phyloP scores from a whole-genome alignment of 2,329 filamentous ascomycete genomes.

The Nemania sp. region DNA sequence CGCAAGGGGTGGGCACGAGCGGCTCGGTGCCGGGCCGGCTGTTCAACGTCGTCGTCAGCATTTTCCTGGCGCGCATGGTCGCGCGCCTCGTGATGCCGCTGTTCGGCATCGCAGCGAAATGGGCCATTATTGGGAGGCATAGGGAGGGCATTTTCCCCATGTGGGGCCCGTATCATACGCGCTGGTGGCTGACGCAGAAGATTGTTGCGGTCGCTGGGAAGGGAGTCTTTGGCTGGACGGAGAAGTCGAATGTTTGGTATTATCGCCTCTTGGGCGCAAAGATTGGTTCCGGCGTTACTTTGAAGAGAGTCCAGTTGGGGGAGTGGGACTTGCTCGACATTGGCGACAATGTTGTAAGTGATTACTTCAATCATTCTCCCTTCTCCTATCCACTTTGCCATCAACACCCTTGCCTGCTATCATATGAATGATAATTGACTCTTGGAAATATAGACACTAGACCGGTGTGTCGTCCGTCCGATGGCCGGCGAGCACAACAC shows the following conservation, averaged over 20 bases:
- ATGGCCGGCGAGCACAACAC: constrained; percentile 61
- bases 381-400: background rate
- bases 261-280: constrained; percentile 56
- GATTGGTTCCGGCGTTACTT: constrained; percentile 55
- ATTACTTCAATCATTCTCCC: background rate
- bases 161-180: constrained; percentile 61
- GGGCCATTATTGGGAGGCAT: constrained; percentile 58
- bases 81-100: constrained; percentile 49
- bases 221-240: constrained; percentile 48
- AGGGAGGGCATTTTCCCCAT: constrained; percentile 59
- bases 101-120: constrained; percentile 55
- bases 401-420: too few relatives aligned
- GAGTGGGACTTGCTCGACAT: constrained; percentile 62
- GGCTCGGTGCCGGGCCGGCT: constrained; percentile 48
- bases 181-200: constrained; percentile 63
- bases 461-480: constrained; percentile 52
- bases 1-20: constrained; percentile 46
- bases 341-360: constrained; percentile 46
- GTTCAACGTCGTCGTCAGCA: constrained; percentile 50
- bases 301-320: constrained; percentile 50
- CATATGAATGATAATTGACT: background rate
- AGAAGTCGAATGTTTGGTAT: constrained; percentile 48
- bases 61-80: constrained; percentile 38
- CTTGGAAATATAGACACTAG: constrained; percentile 40
- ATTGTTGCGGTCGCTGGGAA: constrained; percentile 52